Percentiles rank a stretch among this genome's conserved stretches.
phyloP scores from a whole-genome alignment of 2,329 filamentous ascomycete genomes.

The Zalaria obscura region DNA sequence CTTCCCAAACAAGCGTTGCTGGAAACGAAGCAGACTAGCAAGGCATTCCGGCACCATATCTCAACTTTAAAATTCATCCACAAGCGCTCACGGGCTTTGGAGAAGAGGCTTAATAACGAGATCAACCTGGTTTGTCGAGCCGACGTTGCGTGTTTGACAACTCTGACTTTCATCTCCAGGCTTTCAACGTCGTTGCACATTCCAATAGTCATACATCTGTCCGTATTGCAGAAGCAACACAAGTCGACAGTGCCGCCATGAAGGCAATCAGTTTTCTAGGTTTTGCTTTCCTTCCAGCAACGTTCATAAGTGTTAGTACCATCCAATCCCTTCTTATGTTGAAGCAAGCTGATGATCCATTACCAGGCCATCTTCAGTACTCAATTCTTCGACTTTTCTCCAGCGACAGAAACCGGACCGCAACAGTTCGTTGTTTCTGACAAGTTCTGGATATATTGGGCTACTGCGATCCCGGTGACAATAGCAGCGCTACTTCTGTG shows the following conservation, averaged over 20 bases:
- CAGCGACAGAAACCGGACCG: neutral
- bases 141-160: neutral
- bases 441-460: conserved; percentile 4
- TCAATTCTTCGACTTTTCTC: conserved; percentile 2
- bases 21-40: neutral
- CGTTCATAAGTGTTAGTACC: conserved; percentile 10
- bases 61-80: conserved; percentile 9
- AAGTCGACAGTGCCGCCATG: conserved; percentile 9
- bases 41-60: conserved; percentile 1
- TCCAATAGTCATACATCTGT: conserved; percentile 8
- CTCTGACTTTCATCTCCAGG: too few species aligned
- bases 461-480: conserved; percentile 1
- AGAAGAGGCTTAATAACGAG: conserved; percentile 12
- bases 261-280: conserved; percentile 12
- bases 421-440: conserved; percentile 1
- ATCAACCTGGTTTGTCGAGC: conserved; percentile 10
- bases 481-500: neutral
- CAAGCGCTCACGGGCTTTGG: conserved; percentile 9
- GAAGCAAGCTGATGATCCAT: neutral
- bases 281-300: conserved; percentile 11
- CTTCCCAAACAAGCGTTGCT: neutral
- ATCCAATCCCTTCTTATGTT: too few species aligned
- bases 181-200: conserved; percentile 12
- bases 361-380: conserved; percentile 7
- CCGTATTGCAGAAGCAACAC: conserved; percentile 8